Evolutionary conservation across 2,329 filamentous ascomycete genomes (phyloP), one percentile per base, ranked within the genome.

Genomic region (Aspergillus aculeatus): DNA sequence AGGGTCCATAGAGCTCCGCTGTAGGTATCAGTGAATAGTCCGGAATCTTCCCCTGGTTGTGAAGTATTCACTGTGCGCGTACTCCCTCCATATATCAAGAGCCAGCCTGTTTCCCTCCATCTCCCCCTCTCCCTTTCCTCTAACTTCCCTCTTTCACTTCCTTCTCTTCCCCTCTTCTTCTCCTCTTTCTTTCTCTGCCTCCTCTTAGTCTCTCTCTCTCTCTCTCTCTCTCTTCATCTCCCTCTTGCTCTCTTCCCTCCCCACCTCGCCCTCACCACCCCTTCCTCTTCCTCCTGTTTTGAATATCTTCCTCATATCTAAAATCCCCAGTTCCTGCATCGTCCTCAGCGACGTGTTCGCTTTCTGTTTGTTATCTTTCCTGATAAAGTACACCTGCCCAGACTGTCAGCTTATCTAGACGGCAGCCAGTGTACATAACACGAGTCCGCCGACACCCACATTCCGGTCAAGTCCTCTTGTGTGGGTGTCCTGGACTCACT

Each of bases 61-160:
- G 11, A 12, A 16, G 50, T 35, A 47, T 59, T 62, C 60, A 59
- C 50, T 59, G 52, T 12, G 11, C 14, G 48, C 9, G 16, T n/a
- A 16, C 38, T 44, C 12, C 38, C 38, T n/a, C 38, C 38, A 44
- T 16, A 57, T 44, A 57, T 44, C 24, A 47, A 50, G 41, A 50
- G n/a, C n/a, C 47, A 35, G 14, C 6, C 48, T 41, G 19, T 12
- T 23, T 29, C 23, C 24, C 50, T 12, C 38, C 48, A 16, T 16
- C 21, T 35, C 38, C 38, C 54, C 48, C 35, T 31, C 41, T 61
- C 47, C 29, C 54, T 53, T 53, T 54, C 31, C 47, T 49, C 35
- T 51, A n/a, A n/a, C 21, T 50, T 44, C 32, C 47, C 31, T 50
- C n/a, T 50, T 47, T 24, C 50, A 31, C 41, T 53, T 32, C 47